Evolutionary conservation across 1,284 basidiomycete species (phyloP), one percentile per base, ranked within the genome.

Genomic region (Quambalaria eucalypti): DNA sequence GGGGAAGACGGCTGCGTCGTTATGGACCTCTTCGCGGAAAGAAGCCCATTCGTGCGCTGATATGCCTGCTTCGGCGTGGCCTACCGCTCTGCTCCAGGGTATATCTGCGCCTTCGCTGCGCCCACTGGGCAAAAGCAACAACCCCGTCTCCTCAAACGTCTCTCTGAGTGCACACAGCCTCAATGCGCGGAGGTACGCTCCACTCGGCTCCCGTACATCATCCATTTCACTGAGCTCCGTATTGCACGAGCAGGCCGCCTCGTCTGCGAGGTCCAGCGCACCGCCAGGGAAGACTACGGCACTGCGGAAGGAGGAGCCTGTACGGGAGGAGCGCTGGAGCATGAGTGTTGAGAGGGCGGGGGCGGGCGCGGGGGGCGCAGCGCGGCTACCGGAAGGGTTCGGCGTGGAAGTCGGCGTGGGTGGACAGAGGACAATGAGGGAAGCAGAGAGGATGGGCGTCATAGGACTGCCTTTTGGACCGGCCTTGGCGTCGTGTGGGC

Each of bases 251-350:
- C 62, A 46, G 5, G 59, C 61, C 0, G 56, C 56, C 51, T 67
- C 60, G 38, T 71, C 67, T 9, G 62, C 58, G 1, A 63, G 26
- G 28, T 71, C 69, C 25, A 71, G 61, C 2, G 62, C 65, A 7
- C 69, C 69, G 26, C 69, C 69, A 8, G 69, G 69, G 26, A 71
- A 71, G n/a, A 71, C 69, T 31, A 68, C 63, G 7, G 69, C 69
- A 4, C 65, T 68, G 7, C 68, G 55, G 55, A 71, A 71, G 50
- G 65, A 68, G 1, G 63, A 65, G 12, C 66, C 66, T 21, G 64
- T 54, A 7, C 67, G 49, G 0, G 68, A 63, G 0, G 65, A 68
- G 10, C 69, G 55, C 50, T 68, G 64, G 5, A 71, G 62, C 65
- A 69, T 68, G 28, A 71, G 50, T 2, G 64, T 68, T 23, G 42